Conservation (phyloP, 768 basidiomycete species). For the Podaxis mareebaensis region DNA sequence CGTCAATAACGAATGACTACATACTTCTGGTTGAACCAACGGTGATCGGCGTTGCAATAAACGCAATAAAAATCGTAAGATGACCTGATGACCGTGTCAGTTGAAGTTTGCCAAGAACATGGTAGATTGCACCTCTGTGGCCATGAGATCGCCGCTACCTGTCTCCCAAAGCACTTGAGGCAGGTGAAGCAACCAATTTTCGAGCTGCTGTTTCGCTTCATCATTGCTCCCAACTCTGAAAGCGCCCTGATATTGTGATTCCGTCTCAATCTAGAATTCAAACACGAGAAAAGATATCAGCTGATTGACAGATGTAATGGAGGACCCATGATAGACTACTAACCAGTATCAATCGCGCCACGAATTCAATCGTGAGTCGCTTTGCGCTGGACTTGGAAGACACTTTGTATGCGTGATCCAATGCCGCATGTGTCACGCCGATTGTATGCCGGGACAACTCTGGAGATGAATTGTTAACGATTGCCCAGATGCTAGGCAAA, state of each 20-base stretch:
- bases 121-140: constrained; percentile 56
- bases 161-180: constrained; percentile 88
- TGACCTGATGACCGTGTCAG: constrained; percentile 34
- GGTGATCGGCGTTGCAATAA: constrained; percentile 55
- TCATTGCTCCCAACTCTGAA: constrained; percentile 38
- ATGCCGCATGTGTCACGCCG: constrained; percentile 51
- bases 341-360: constrained; percentile 71
- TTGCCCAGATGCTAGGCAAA: constrained; percentile 77
- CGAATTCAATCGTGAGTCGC: constrained; percentile 69
- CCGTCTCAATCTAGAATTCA: constrained; percentile 57
- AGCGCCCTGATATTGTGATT: constrained; percentile 49
- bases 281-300: constrained; percentile 12
- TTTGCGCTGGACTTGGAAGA: constrained; percentile 66
- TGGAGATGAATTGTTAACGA: constrained; percentile 48
- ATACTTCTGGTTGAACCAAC: constrained; percentile 44
- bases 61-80: constrained; percentile 66
- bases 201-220: constrained; percentile 35
- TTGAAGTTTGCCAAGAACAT: background rate
- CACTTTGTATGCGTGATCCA: constrained; percentile 66
- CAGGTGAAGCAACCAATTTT: constrained; percentile 73
- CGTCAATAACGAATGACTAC: constrained; percentile 21
- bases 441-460: constrained; percentile 18
- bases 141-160: constrained; percentile 51
- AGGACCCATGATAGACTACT: constrained; percentile 23
- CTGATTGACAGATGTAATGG: constrained; percentile 9